Evolutionary conservation across 2,329 filamentous ascomycete species (phyloP).

Genomic region (Cordyceps cateniannulata): DNA sequence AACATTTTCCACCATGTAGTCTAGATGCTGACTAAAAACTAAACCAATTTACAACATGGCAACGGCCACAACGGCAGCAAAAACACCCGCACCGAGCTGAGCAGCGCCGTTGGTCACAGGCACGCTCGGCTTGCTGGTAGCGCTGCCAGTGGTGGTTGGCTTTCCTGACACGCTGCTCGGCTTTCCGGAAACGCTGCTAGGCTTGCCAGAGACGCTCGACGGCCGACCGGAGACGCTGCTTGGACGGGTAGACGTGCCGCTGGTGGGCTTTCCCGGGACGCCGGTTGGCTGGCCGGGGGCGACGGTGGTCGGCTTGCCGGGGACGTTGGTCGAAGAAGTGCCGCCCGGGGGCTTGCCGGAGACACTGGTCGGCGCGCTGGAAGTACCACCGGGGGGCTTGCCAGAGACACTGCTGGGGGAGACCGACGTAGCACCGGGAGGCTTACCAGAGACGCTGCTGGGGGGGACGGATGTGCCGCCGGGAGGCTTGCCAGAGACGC

Average conservation of each 20-base stretch:
- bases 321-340: not conserved
- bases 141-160: not conserved
- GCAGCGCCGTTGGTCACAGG: not conserved
- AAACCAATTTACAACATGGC: not conserved
- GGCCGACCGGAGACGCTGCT: not conserved
- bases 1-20: too few species aligned
- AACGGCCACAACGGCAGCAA: not conserved
- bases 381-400: too few species aligned
- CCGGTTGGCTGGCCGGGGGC: too few species aligned
- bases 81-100: not conserved
- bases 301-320: not conserved
- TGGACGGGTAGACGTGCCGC: too few species aligned
- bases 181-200: not conserved
- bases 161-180: not conserved
- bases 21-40: too few species aligned
- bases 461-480: too few species aligned
- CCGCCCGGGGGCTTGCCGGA: too few species aligned
- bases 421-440: too few species aligned
- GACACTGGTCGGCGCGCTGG: too few species aligned
- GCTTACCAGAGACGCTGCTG: not conserved
- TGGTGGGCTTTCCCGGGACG: too few species aligned
- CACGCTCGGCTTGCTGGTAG: not conserved
- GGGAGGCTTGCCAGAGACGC: not conserved
- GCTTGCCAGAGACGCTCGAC: too few species aligned
- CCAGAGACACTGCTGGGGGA: too few species aligned